Percentiles rank a stretch among this genome's conserved stretches.
Evolutionary conservation across 441 rosid species (phyloP).

Genomic region (Rhodomyrtus psidioides): DNA sequence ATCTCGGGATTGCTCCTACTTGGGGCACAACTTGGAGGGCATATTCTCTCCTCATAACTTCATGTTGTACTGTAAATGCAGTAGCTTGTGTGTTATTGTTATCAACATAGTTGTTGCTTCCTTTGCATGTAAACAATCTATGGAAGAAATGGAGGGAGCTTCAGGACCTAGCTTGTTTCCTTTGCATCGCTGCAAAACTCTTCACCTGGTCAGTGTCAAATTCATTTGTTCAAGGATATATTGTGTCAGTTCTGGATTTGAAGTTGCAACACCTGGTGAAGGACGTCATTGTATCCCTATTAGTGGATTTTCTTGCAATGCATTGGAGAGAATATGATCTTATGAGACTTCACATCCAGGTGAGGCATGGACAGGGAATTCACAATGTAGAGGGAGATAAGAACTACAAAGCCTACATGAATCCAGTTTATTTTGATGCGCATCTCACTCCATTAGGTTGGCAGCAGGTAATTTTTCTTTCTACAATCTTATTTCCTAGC

Average conservation of each 20-base stretch:
- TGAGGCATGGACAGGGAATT: conserved; percentile 97
- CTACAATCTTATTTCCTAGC: neutral
- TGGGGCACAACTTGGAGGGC: neutral
- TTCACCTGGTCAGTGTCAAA: conserved; percentile 70
- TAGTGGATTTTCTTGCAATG: conserved; percentile 39
- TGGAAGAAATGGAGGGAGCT: conserved; percentile 69
- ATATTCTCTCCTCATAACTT: neutral
- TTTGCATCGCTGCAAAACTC: conserved; percentile 85
- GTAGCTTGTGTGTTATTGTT: neutral
- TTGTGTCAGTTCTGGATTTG: conserved; percentile 16
- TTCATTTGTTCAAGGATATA: conserved; percentile 16
- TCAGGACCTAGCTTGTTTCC: conserved; percentile 75
- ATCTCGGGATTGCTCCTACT: neutral
- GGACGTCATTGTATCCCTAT: conserved; percentile 33
- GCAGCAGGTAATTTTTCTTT: conserved; percentile 52
- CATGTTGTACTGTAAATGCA: neutral
- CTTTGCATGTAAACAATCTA: conserved; percentile 3
- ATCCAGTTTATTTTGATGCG: conserved; percentile 86
- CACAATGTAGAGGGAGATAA: conserved; percentile 97
- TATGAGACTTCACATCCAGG: conserved; percentile 58
- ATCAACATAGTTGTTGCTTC: neutral
- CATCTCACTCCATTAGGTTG: conserved; percentile 85
- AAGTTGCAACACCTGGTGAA: conserved; percentile 34
- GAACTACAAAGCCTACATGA: conserved; percentile 79
- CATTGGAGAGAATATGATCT: conserved; percentile 31